Evolutionary conservation across 768 basidiomycete genomes (phyloP).

Genomic region (Leccinum uliginosum): DNA sequence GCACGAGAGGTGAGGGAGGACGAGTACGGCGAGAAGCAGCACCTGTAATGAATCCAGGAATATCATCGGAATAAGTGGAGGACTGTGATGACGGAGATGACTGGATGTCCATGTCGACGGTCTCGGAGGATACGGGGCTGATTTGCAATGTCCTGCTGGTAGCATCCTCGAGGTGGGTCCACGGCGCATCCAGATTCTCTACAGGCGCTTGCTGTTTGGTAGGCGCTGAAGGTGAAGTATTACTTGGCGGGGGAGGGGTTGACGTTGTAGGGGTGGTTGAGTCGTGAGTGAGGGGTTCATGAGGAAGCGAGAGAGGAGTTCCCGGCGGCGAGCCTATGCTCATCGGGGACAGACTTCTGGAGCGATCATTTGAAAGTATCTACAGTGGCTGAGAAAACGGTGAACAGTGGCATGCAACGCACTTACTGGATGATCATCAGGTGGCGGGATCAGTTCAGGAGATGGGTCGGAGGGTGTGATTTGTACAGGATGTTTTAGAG

Average conservation of each 20-base stretch:
- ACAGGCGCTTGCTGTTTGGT: constrained; percentile 14
- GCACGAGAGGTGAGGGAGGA: constrained; percentile 22
- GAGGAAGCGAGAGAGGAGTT: constrained; percentile 29
- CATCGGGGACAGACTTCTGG: constrained; percentile 57
- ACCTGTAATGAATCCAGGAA: constrained; percentile 32
- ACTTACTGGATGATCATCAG: constrained; percentile 23
- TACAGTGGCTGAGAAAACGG: constrained; percentile 25
- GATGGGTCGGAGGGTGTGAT: constrained; percentile 1
- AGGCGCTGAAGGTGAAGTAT: constrained; percentile 11
- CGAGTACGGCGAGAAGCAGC: constrained; percentile 25
- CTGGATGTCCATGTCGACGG: constrained; percentile 33
- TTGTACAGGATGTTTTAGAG: constrained; percentile 10
- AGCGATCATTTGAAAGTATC: constrained; percentile 29
- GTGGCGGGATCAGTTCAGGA: constrained; percentile 13
- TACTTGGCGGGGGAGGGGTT: constrained; percentile 4
- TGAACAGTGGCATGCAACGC: neutral
- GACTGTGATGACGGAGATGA: constrained; percentile 29
- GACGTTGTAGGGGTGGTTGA: constrained; percentile 7
- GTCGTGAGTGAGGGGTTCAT: neutral
- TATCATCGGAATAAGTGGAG: constrained; percentile 24
- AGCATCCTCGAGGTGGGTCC: constrained; percentile 23
- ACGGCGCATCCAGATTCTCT: constrained; percentile 14
- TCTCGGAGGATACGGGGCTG: constrained; percentile 32
- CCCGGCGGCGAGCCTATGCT: constrained; percentile 50
- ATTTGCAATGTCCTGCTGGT: constrained; percentile 26